Base-by-base conservation (phyloP, 1,284 basidiomycete species). In the Puccinia hordei region DNA sequence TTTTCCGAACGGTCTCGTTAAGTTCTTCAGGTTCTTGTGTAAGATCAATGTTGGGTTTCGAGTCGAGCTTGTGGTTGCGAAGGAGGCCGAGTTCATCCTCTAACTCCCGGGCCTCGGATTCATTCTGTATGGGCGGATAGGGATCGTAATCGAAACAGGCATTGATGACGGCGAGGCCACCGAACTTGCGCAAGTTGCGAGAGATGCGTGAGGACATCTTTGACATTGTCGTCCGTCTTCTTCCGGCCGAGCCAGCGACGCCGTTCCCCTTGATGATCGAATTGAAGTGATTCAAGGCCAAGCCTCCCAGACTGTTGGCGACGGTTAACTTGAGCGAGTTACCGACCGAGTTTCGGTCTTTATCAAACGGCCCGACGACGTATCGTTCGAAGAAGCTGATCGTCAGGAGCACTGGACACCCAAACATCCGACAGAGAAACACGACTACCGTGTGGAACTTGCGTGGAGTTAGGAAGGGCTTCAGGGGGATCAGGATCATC, bases 351-450 rank as follows among this genome's bases (percentile, higher is more conserved):
- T 78, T 79, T 2, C 66, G 30, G 27, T 69, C 76, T 27, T 80
- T 72, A 27, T 80, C 78, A 22, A 80, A 80, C 35, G 68, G 68
- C 15, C 78, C 69, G 5, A 73, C 61, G 1, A 72, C 53, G 57
- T 80, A 80, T 51, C 78, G 69, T 51, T 80, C 78, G 53, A 80
- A 80, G 19, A 80, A 80, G 24, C 69, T 73, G 24, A 80, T 80
- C 12, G 69, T 73, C 49, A 80, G 59, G 44, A 80, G 46, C 3
- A 80, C 69, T 24, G 78, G 78, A 80, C 78, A 73, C 22, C 78
- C 78, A 38, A 80, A 80, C 30, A 53, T 71, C 46, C 78, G n/a
- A 44, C 78, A 80, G 13, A 80, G 33, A 30, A 80, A 80, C 10
- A 80, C 78, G 0, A 73, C 69, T 12, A 73, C 78, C 27, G 78